Conservation (phyloP, 1,284 basidiomycete species). For the Schizophyllum amplum region DNA sequence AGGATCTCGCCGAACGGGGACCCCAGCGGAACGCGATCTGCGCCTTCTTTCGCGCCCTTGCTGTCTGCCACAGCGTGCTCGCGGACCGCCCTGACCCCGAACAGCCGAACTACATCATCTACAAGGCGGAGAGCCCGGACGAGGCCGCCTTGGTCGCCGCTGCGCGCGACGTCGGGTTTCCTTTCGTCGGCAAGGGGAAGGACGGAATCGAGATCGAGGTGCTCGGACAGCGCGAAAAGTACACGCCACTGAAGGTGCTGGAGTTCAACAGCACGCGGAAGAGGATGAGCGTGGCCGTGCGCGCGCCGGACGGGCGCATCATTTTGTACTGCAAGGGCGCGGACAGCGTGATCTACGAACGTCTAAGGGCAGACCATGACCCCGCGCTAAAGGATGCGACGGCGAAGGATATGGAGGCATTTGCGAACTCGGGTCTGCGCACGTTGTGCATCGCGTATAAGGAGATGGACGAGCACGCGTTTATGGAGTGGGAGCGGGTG, state of each 20-base stretch:
- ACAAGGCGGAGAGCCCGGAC: constrained; percentile 95
- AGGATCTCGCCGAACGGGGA: constrained; percentile 60
- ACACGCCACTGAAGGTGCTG: constrained; percentile 72
- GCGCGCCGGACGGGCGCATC: constrained; percentile 75
- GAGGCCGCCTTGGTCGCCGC: constrained; percentile 91
- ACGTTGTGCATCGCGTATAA: constrained; percentile 89
- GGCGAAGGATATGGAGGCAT: constrained; percentile 81
- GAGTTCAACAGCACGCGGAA: constrained; percentile 95
- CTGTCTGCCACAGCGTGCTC: constrained; percentile 88
- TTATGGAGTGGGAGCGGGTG: constrained; percentile 68
- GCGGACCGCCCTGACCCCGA: constrained; percentile 39
- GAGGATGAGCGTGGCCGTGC: constrained; percentile 87
- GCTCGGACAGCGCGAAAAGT: constrained; percentile 81
- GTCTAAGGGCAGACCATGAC: constrained; percentile 73
- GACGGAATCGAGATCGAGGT: constrained; percentile 85
- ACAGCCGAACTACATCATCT: constrained; percentile 69
- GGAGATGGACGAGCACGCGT: constrained; percentile 78
- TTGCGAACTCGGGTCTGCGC: constrained; percentile 88
- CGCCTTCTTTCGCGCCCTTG: constrained; percentile 87
- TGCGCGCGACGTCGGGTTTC: constrained; percentile 89
- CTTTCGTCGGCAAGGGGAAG: constrained; percentile 76
- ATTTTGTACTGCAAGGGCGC: constrained; percentile 95
- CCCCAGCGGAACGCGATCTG: constrained; percentile 65
- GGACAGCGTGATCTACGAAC: constrained; percentile 89
- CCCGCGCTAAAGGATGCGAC: constrained; percentile 63